Evolutionary conservation across 106 monocot species (phyloP).

Genomic region (Acorus gramineus): DNA sequence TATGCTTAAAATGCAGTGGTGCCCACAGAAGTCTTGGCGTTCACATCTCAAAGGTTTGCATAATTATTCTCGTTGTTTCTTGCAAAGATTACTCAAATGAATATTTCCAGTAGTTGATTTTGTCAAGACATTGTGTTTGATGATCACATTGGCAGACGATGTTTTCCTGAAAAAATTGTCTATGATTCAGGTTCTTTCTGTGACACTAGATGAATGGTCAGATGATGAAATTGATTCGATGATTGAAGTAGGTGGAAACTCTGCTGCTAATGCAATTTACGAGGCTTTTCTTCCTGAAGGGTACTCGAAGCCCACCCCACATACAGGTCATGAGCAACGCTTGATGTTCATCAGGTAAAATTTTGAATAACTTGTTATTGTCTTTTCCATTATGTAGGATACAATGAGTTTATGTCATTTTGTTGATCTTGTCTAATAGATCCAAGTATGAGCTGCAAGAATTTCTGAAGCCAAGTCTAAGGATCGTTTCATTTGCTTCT

Average conservation of each 20-base stretch:
- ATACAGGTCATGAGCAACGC: conserved; percentile 45
- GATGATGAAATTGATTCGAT: conserved; percentile 64
- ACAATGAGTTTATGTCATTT: too few relatives aligned
- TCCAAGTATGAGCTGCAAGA: conserved; percentile 89
- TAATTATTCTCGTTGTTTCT: too few relatives aligned
- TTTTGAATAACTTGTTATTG: too few relatives aligned
- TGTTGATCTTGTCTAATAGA: conserved; percentile 15
- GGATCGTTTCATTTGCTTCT: conserved; percentile 41
- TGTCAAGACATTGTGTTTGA: not conserved
- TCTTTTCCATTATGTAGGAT: too few relatives aligned
- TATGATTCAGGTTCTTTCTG: conserved; percentile 53
- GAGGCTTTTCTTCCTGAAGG: conserved; percentile 68
- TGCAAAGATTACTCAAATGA: conserved; percentile 2
- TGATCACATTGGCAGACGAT: not conserved
- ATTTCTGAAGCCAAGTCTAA: conserved; percentile 79
- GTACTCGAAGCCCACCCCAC: conserved; percentile 39
- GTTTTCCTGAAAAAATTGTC: not conserved
- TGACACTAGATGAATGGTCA: conserved; percentile 79
- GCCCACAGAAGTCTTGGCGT: conserved; percentile 71
- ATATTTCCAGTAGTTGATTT: not conserved
- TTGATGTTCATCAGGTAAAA: conserved; percentile 55
- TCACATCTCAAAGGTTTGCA: conserved; percentile 55
- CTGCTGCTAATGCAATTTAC: conserved; percentile 64
- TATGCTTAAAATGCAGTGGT: conserved; percentile 70
- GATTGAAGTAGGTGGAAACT: conserved; percentile 74